Evolutionary conservation across 306 rosid species (phyloP).

Genomic region (Heteromeles arbutifolia): DNA sequence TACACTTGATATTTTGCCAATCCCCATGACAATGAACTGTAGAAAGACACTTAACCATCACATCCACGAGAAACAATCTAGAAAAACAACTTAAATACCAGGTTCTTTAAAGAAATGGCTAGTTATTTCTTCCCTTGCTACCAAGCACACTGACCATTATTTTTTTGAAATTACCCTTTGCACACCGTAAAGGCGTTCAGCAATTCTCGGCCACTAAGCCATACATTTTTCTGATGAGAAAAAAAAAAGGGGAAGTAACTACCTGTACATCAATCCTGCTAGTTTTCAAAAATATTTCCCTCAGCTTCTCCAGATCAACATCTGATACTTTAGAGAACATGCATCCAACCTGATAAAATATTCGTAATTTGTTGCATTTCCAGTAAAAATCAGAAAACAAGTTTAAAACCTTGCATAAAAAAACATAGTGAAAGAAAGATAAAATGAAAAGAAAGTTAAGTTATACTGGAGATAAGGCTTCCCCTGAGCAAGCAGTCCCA

Average conservation of each 20-base stretch:
- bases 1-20: constrained; percentile 23
- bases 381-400: constrained; percentile 6
- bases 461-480: neutral
- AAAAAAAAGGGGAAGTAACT: constrained; percentile 11
- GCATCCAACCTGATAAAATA: constrained; percentile 65
- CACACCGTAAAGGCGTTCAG: neutral
- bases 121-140: constrained; percentile 5
- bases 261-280: constrained; percentile 57
- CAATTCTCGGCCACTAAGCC: constrained; percentile 3
- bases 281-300: constrained; percentile 36
- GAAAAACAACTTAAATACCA: constrained; percentile 6
- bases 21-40: constrained; percentile 62
- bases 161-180: neutral
- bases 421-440: neutral
- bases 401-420: neutral
- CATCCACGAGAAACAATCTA: constrained; percentile 11
- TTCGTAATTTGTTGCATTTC: neutral
- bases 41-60: constrained; percentile 26
- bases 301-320: constrained; percentile 42
- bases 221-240: neutral
- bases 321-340: constrained; percentile 42
- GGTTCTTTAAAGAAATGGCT: constrained; percentile 9
- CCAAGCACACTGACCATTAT: neutral
- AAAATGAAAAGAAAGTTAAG: neutral
- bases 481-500: neutral